Conservation (phyloP, 345 rosid genomes). For the Corymbia maculata region DNA sequence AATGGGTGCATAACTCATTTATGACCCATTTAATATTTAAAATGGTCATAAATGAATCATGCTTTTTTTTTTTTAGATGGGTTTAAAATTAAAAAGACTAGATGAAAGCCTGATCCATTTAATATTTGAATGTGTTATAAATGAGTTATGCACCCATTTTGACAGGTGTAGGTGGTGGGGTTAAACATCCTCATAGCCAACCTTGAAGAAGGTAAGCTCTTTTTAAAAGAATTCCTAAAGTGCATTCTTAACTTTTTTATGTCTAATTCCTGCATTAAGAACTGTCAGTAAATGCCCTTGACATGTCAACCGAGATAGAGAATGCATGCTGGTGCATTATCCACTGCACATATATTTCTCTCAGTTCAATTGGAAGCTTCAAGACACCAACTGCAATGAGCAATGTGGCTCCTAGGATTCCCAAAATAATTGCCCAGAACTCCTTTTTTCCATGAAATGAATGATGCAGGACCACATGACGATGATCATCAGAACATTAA, state of each 20-base stretch:
- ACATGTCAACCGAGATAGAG: background rate
- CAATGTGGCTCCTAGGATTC: background rate
- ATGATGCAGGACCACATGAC: background rate
- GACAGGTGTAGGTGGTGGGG: too few relatives aligned
- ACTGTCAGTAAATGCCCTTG: background rate
- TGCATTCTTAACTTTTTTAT: background rate
- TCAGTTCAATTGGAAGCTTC: background rate
- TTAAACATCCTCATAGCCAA: background rate
- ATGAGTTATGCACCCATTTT: too few relatives aligned
- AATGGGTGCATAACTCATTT: too few relatives aligned
- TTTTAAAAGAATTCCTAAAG: background rate
- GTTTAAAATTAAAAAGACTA: too few relatives aligned
- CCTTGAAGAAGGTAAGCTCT: background rate
- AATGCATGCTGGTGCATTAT: background rate
- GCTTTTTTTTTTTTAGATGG: too few relatives aligned
- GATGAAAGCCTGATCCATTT: too few relatives aligned
- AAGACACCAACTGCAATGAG: background rate
- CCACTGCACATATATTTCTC: background rate
- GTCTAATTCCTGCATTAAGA: background rate
- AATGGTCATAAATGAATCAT: too few relatives aligned
- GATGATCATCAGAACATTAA: background rate
- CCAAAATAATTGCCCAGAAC: background rate
- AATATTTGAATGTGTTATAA: too few relatives aligned
- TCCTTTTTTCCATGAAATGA: background rate
- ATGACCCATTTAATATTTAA: too few relatives aligned